Conservation (phyloP, 108 stramenopile genomes). For the Fistulifera pelliculosa region DNA sequence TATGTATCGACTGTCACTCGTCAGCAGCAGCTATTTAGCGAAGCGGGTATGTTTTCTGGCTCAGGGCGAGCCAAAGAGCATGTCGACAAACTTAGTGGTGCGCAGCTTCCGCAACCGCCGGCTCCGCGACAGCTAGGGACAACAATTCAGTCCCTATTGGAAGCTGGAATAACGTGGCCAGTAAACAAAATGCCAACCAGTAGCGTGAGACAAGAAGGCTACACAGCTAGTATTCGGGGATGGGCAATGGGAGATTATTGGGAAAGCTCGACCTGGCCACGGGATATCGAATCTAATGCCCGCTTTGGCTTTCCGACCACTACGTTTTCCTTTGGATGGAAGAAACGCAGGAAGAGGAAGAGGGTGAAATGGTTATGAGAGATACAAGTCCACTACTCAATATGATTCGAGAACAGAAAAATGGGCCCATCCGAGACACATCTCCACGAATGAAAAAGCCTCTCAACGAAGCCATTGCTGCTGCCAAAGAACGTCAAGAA, state of each 20-base stretch:
- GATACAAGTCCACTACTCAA: too few species aligned
- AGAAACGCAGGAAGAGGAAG: slow-evolving; percentile 21
- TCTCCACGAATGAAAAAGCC: not conserved
- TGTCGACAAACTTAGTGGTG: slow-evolving; percentile 27
- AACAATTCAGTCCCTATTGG: slow-evolving; percentile 50
- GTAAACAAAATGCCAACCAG: slow-evolving; percentile 6
- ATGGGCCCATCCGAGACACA: not conserved
- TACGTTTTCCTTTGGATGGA: too few species aligned
- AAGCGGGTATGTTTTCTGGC: slow-evolving; percentile 65
- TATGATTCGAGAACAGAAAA: slow-evolving; percentile 11
- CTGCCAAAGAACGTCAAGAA: not conserved
- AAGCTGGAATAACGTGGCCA: slow-evolving; percentile 46
- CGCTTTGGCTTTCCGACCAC: slow-evolving; percentile 60
- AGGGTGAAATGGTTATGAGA: slow-evolving; percentile 9
- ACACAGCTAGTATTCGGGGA: slow-evolving; percentile 36
- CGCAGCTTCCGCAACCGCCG: slow-evolving; percentile 12
- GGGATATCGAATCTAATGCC: slow-evolving; percentile 52
- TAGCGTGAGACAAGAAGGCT: slow-evolving; percentile 12
- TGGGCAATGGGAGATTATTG: slow-evolving; percentile 68
- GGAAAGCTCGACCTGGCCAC: slow-evolving; percentile 79
- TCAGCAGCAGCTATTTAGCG: slow-evolving; percentile 53
- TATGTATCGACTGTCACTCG: slow-evolving; percentile 60
- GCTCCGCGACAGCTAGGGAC: slow-evolving; percentile 40
- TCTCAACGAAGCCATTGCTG: slow-evolving; percentile 8
- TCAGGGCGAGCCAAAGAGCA: slow-evolving; percentile 61